These are phyloP conservation scores for Maudiozyma barnettii DNA, from an alignment of 805 yeast species.

Conservation along the genomic window DNA sequence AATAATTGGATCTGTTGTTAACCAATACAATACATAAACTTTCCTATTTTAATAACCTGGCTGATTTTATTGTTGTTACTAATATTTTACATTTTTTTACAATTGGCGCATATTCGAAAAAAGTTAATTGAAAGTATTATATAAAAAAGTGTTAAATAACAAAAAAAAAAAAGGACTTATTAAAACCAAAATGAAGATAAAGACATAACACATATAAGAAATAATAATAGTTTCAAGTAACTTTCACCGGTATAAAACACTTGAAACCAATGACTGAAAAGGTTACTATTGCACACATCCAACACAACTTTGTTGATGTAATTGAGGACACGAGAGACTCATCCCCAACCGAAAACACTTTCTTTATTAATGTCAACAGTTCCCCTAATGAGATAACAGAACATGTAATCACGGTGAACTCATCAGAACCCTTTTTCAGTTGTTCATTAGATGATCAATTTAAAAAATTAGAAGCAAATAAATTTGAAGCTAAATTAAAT, in stretches of 20 bases:
- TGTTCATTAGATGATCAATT: constrained; percentile 9
- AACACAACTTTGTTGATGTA: constrained; percentile 37
- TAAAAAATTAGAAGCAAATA: constrained; percentile 1
- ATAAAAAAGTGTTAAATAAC: neutral
- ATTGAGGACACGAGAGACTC: constrained; percentile 31
- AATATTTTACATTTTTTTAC: too few relatives aligned
- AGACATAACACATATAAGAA: too few relatives aligned
- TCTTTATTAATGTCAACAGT: constrained; percentile 32
- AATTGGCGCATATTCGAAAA: too few relatives aligned
- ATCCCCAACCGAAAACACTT: constrained; percentile 15
- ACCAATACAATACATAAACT: too few relatives aligned
- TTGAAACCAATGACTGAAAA: neutral
- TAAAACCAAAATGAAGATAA: neutral
- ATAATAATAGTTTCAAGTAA: too few relatives aligned
- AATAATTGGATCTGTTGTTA: too few relatives aligned
- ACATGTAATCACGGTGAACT: constrained; percentile 21
- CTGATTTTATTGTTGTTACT: too few relatives aligned
- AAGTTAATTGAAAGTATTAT: too few relatives aligned
- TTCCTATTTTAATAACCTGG: too few relatives aligned
- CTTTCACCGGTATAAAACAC: neutral
- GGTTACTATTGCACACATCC: constrained; percentile 28
- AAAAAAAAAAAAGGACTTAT: neutral
- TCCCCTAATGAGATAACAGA: constrained; percentile 21
- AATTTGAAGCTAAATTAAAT: constrained; percentile 11
- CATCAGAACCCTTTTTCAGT: constrained; percentile 10